Evolutionary conservation across 169 alveolate species (phyloP).

Genomic region (Plasmodium malariae): DNA sequence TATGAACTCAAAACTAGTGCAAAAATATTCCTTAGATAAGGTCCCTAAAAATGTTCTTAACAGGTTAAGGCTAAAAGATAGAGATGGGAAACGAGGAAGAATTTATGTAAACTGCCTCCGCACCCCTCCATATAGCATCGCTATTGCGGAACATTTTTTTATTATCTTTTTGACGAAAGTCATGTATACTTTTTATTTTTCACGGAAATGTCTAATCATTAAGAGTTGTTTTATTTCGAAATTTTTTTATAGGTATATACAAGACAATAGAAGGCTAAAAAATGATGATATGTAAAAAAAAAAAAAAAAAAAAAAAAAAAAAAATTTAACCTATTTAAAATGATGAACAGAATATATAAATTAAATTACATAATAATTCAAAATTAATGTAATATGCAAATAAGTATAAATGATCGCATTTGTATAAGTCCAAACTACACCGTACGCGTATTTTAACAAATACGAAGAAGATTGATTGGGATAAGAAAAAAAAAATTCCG

Average conservation of each 20-base stretch:
- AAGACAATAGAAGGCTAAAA: slow-evolving; percentile 65
- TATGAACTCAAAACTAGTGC: slow-evolving; percentile 46
- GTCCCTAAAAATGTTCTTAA: slow-evolving; percentile 48
- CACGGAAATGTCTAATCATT: too few relatives aligned
- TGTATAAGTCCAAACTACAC: too few relatives aligned
- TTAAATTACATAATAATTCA: too few relatives aligned
- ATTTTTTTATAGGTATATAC: slow-evolving; percentile 24
- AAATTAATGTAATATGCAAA: not conserved
- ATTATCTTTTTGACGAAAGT: not conserved
- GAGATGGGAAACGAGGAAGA: not conserved
- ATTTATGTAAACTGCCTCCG: too few relatives aligned
- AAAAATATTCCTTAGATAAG: slow-evolving; percentile 32
- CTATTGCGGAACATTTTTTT: not conserved
- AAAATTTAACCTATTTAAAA: too few relatives aligned
- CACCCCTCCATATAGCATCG: too few relatives aligned
- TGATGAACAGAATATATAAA: too few relatives aligned
- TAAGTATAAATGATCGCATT: too few relatives aligned
- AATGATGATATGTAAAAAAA: slow-evolving; percentile 4
- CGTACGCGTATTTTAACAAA: too few relatives aligned
- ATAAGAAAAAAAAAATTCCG: too few relatives aligned
- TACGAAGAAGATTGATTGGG: too few relatives aligned
- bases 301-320: not conserved
- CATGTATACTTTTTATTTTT: too few relatives aligned
- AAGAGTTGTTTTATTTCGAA: slow-evolving; percentile 9
- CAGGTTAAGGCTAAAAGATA: slow-evolving; percentile 17